A percentile compares a stretch with the other conserved stretches of the same genome.
These are phyloP conservation scores for Rehmannia glutinosa DNA, from an alignment of 257 asterid genomes.

Conservation along the genomic window DNA sequence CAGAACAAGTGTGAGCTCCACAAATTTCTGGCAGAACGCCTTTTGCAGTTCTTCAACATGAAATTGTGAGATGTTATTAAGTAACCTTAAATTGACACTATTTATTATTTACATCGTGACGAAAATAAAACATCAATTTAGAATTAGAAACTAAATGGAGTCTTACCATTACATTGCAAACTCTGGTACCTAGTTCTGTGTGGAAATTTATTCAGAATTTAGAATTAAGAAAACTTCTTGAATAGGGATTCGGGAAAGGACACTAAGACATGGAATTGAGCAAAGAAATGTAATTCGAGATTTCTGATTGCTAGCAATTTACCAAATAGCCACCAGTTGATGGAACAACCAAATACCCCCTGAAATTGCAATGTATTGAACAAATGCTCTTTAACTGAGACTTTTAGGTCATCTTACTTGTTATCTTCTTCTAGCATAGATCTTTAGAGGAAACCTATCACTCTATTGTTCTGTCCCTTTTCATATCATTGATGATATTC, in stretches of 20 bases:
- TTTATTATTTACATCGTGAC: neutral
- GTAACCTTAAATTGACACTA: no score
- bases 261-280: neutral
- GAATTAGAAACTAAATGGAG: neutral
- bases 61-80: no score
- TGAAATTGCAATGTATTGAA: neutral
- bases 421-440: no score
- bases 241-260: conserved; percentile 2
- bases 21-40: no score
- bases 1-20: no score
- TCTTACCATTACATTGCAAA: neutral
- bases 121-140: neutral
- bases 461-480: neutral
- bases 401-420: neutral
- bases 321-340: neutral
- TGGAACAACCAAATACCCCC: neutral
- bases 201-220: neutral
- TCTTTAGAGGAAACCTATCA: neutral
- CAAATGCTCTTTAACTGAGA: neutral
- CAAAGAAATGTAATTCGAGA: neutral
- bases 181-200: neutral
- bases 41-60: no score
- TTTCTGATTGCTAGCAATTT: neutral
- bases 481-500: no score
- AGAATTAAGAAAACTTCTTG: neutral